A percentile compares a stretch with the other conserved stretches of the same genome.
These are phyloP conservation scores for Fraxinus platypoda DNA, from an alignment of 305 asterid genomes.

Conservation along the genomic window DNA sequence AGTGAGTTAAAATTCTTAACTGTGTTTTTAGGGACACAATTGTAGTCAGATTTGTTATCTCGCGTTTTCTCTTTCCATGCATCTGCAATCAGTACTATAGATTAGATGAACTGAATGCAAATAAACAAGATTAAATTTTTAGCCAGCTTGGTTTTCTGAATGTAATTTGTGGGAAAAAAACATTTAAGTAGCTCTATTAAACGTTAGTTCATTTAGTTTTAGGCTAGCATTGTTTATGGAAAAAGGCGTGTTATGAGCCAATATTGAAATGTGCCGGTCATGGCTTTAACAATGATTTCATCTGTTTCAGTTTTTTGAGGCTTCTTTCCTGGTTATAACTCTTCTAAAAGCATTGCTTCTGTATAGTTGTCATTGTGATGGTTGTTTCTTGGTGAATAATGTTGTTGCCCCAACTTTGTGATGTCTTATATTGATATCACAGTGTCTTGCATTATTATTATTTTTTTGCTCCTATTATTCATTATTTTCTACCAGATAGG, in stretches of 20 bases:
- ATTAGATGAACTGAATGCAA: not conserved
- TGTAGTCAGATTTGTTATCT: not conserved
- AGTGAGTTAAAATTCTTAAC: not conserved
- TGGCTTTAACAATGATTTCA: not conserved
- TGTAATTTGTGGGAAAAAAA: not conserved
- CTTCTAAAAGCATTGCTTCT: not conserved
- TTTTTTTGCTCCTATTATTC: not conserved
- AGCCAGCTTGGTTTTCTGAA: not conserved
- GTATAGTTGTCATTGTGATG: not conserved
- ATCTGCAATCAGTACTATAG: not conserved
- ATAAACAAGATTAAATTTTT: not conserved
- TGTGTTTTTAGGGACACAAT: not conserved
- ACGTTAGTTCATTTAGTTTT: not conserved
- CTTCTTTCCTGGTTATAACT: not conserved
- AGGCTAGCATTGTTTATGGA: not conserved
- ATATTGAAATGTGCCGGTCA: not conserved
- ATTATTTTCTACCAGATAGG: not conserved
- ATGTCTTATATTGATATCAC: not conserved
- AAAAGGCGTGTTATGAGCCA: not conserved
- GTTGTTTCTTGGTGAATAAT: constrained; percentile 1
- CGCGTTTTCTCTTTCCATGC: not conserved
- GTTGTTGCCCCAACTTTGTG: not conserved
- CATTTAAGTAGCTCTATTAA: not conserved
- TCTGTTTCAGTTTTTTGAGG: not conserved
- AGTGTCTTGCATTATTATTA: not conserved